phyloP scores from a whole-genome alignment of 179 eudicot genomes.

The Gypsophila paniculata region DNA sequence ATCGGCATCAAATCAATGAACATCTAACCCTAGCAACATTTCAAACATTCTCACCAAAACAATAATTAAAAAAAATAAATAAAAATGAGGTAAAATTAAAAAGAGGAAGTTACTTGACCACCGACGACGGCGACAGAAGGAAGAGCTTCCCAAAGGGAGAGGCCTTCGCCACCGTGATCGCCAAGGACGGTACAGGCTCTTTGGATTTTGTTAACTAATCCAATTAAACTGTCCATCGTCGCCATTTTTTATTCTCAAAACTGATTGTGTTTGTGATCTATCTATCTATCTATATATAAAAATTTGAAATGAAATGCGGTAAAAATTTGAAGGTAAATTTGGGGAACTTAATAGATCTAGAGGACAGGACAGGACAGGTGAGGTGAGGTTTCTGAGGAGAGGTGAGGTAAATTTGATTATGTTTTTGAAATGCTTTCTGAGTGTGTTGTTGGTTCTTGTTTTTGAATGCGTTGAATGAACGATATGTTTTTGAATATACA shows the following conservation, averaged over 20 bases:
- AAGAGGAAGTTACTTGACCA: slow-evolving; percentile 59
- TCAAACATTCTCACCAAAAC: neutral
- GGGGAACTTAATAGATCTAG: no score
- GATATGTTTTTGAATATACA: no score
- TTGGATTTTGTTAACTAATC: slow-evolving; percentile 78
- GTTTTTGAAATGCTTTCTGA: no score
- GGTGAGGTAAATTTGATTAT: no score
- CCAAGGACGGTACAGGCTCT: slow-evolving; percentile 86
- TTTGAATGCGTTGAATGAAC: no score
- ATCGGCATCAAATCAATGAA: neutral
- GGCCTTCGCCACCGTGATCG: slow-evolving; percentile 76
- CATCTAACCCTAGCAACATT: neutral
- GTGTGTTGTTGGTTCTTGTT: no score
- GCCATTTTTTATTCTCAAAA: slow-evolving; percentile 36
- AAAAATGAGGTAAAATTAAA: neutral
- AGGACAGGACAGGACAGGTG: no score
- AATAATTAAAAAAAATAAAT: neutral
- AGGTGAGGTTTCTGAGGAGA: no score
- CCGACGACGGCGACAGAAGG: slow-evolving; percentile 97
- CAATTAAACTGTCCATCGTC: slow-evolving; percentile 85
- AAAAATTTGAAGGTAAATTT: no score
- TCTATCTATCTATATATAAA: no score
- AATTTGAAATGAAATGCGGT: neutral
- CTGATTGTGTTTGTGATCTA: no score
- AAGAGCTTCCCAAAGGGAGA: slow-evolving; percentile 92